Percentiles rank a stretch among this genome's conserved stretches.
Evolutionary conservation across 2,329 filamentous ascomycete species (phyloP).

Genomic region (Monosporascus sp.): DNA sequence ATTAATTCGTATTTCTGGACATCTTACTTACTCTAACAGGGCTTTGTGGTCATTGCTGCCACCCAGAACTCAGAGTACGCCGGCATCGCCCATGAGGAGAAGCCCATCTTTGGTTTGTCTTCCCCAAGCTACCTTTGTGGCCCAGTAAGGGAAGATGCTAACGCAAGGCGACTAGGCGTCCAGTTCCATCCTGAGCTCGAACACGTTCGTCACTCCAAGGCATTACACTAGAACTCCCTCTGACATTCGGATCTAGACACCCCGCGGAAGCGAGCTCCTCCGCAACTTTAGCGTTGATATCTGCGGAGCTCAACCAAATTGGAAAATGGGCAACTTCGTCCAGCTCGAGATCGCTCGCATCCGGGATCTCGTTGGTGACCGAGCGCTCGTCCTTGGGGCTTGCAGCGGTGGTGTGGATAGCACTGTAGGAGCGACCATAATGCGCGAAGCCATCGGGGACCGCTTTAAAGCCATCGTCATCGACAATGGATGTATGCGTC

Average conservation of each 20-base stretch:
- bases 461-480: constrained; percentile 82
- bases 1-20: not conserved
- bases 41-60: constrained; percentile 68
- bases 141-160: not conserved
- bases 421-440: constrained; percentile 80
- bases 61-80: constrained; percentile 75
- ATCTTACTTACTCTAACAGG: constrained; percentile 27
- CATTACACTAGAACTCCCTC: not conserved
- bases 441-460: constrained; percentile 77
- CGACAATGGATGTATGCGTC: constrained; percentile 79
- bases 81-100: constrained; percentile 66
- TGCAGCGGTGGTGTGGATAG: constrained; percentile 80
- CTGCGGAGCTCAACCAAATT: constrained; percentile 69
- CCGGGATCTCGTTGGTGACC: constrained; percentile 72
- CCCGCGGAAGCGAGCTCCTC: constrained; percentile 63
- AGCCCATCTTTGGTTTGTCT: constrained; percentile 60
- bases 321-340: constrained; percentile 82
- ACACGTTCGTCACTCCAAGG: constrained; percentile 2
- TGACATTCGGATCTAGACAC: constrained; percentile 50
- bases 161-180: not conserved
- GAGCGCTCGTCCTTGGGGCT: constrained; percentile 64
- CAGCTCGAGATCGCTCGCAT: constrained; percentile 78
- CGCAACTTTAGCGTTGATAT: constrained; percentile 82
- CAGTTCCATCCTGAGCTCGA: constrained; percentile 1
- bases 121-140: not conserved